Evolutionary conservation across 306 rosid genomes (phyloP).

Genomic region (Sophora flavescens): DNA sequence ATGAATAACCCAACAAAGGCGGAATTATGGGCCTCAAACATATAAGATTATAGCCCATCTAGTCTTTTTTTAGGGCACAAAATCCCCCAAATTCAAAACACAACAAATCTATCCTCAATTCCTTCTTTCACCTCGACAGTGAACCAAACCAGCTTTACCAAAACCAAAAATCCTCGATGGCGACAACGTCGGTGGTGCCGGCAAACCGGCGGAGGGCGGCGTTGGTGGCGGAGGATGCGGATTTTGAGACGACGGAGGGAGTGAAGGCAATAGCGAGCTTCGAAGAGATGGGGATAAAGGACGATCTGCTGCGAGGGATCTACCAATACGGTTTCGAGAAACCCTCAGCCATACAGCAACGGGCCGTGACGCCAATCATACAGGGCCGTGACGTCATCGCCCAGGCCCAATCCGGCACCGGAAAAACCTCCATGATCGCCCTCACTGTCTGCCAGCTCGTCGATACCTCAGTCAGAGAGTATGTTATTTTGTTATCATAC

Average conservation of each 20-base stretch:
- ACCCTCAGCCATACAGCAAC: slow-evolving; percentile 97
- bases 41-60: too few relatives aligned
- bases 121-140: neutral
- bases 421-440: slow-evolving; percentile 97
- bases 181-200: slow-evolving; percentile 77
- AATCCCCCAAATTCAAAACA: neutral
- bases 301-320: slow-evolving; percentile 88
- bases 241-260: slow-evolving; percentile 89
- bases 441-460: slow-evolving; percentile 92
- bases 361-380: slow-evolving; percentile 91
- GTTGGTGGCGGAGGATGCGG: slow-evolving; percentile 66
- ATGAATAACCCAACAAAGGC: too few relatives aligned
- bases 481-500: slow-evolving; percentile 33
- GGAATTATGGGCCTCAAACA: too few relatives aligned
- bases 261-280: slow-evolving; percentile 80
- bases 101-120: neutral
- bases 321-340: slow-evolving; percentile 94
- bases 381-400: slow-evolving; percentile 97
- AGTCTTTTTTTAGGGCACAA: neutral
- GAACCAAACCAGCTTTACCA: neutral
- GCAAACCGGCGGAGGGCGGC: slow-evolving; percentile 63
- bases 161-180: slow-evolving; percentile 35
- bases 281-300: slow-evolving; percentile 94
- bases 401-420: slow-evolving; percentile 99
- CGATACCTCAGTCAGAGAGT: slow-evolving; percentile 86